These are phyloP conservation scores for Emmonsiellopsis sp. DNA, from an alignment of 2,329 filamentous ascomycete genomes.

Conservation along the genomic window DNA sequence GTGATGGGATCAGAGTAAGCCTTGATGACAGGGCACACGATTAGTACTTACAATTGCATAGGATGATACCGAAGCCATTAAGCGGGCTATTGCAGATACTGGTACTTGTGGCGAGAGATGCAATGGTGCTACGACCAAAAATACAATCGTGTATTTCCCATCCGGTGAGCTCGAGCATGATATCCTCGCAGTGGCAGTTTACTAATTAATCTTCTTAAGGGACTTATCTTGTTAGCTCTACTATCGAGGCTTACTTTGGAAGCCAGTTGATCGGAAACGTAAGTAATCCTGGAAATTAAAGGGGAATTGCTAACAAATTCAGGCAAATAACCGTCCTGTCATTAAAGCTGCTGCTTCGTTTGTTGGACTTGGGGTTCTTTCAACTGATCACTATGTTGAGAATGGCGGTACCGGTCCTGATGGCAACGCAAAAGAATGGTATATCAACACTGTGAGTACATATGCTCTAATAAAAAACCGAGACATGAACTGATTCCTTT, in stretches of 20 bases:
- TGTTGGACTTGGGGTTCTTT: constrained; percentile 69
- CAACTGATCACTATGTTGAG: constrained; percentile 62
- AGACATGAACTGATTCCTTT: background rate
- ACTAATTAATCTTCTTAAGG: constrained; percentile 20
- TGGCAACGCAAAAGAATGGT: constrained; percentile 53
- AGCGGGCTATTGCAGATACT: constrained; percentile 1
- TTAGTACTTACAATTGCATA: background rate
- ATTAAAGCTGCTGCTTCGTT: constrained; percentile 51
- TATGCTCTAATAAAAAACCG: background rate
- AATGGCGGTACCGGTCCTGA: constrained; percentile 22
- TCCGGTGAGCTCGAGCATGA: background rate
- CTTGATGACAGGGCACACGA: background rate
- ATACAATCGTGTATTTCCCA: constrained; percentile 47
- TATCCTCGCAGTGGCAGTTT: too few relatives aligned
- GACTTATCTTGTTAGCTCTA: constrained; percentile 12
- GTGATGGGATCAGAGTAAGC: constrained; percentile 5
- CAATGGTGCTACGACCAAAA: constrained; percentile 14
- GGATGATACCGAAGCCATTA: constrained; percentile 2
- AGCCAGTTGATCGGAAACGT: constrained; percentile 14
- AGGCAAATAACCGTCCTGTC: constrained; percentile 23
- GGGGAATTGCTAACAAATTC: background rate
- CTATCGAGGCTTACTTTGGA: constrained; percentile 12
- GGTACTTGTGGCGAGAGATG: constrained; percentile 11
- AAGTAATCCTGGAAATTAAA: constrained; percentile 25
- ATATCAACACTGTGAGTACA: constrained; percentile 48